Conservation (phyloP, 257 asterid genomes). For the Solanum ossicruentum region DNA sequence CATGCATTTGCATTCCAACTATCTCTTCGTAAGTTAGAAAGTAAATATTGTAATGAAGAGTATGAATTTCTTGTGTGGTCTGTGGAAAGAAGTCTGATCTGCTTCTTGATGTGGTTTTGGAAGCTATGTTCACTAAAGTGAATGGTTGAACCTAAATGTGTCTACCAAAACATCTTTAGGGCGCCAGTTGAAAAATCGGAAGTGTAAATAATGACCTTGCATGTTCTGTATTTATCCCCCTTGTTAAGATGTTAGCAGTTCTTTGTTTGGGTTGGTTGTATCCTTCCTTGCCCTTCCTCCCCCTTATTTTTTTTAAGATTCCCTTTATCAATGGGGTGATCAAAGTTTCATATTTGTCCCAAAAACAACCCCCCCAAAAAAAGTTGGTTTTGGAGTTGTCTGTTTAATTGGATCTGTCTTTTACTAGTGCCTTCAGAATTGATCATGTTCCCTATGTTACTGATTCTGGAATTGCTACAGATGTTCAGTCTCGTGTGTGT, state of each 20-base stretch:
- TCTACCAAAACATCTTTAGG: not conserved
- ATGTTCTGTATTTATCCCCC: not conserved
- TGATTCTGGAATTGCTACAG: not conserved
- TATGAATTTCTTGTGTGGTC: not conserved
- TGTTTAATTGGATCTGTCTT: not conserved
- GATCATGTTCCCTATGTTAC: not conserved
- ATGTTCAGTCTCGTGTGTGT: not conserved
- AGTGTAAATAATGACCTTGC: not conserved
- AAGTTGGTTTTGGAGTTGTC: not conserved
- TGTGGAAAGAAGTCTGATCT: not conserved
- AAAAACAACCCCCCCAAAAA: not conserved
- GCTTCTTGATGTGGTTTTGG: not conserved
- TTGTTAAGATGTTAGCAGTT: not conserved
- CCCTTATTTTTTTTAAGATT: not conserved
- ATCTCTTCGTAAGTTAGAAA: not conserved
- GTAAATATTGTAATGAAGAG: not conserved
- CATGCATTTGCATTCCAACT: not conserved
- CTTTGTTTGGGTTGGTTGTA: not conserved
- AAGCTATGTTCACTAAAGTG: not conserved
- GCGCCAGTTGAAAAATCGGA: not conserved
- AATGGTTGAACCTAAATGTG: not conserved
- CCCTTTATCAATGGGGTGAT: not conserved
- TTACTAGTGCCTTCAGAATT: not conserved
- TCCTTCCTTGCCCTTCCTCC: not conserved
- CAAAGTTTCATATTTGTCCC: not conserved